Conservation (phyloP, 176 grass and related monocot genomes). For the Neostapfia colusana region DNA sequence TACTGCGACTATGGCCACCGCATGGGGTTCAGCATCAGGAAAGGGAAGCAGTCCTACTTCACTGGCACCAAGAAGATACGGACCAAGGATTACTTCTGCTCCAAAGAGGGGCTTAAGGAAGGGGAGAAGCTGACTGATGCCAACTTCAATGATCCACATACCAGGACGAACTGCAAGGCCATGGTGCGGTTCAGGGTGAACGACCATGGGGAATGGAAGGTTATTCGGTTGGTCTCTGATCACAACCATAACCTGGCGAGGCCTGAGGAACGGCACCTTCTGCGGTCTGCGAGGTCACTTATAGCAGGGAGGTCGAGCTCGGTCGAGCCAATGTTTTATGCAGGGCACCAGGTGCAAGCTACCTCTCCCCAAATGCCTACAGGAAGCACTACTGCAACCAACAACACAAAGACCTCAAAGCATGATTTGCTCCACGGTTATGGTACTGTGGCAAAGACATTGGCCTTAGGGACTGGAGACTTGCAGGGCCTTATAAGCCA, state of each 20-base stretch:
- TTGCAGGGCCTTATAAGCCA: slow-evolving; percentile 59
- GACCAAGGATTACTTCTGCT: slow-evolving; percentile 89
- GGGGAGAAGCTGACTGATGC: slow-evolving; percentile 61
- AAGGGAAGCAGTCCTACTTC: slow-evolving; percentile 86
- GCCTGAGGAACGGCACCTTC: slow-evolving; percentile 73
- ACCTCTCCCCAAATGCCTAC: slow-evolving; percentile 34
- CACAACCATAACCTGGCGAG: slow-evolving; percentile 71
- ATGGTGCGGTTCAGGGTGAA: slow-evolving; percentile 78
- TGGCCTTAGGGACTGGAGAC: slow-evolving; percentile 42
- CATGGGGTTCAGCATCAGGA: slow-evolving; percentile 77
- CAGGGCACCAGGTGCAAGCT: slow-evolving; percentile 46
- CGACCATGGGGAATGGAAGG: slow-evolving; percentile 65
- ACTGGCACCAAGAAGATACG: slow-evolving; percentile 74
- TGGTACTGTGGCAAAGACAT: slow-evolving; percentile 12
- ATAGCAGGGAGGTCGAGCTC: slow-evolving; percentile 60
- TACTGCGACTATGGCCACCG: slow-evolving; percentile 85
- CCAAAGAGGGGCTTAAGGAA: slow-evolving; percentile 78
- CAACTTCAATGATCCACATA: slow-evolving; percentile 70
- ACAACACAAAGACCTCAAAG: slow-evolving; percentile 38
- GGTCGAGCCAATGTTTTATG: slow-evolving; percentile 55
- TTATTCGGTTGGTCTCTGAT: slow-evolving; percentile 65
- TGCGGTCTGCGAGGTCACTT: slow-evolving; percentile 73
- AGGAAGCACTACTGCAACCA: slow-evolving; percentile 33
- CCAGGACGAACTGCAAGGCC: slow-evolving; percentile 77
- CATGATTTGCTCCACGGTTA: slow-evolving; percentile 40